Evolutionary conservation across 768 basidiomycete species (phyloP).

Genomic region (Megacollybia marginata): DNA sequence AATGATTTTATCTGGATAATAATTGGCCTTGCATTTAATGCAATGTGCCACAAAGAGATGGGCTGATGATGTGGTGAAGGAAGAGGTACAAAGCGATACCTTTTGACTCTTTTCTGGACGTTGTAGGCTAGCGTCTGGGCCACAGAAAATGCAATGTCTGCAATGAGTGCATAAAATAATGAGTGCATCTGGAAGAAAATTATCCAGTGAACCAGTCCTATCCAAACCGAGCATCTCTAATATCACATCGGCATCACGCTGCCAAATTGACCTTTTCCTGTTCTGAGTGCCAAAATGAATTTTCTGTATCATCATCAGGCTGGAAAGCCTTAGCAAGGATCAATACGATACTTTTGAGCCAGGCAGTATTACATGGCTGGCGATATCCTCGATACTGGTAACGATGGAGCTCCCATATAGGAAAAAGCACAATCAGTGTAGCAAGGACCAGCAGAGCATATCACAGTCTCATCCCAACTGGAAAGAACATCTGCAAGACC

Average conservation of each 20-base stretch:
- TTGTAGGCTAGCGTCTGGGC: constrained; percentile 1
- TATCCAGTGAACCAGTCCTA: neutral
- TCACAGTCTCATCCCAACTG: no score
- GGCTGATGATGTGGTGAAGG: constrained; percentile 1
- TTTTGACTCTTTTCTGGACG: constrained; percentile 1
- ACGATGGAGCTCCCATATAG: no score
- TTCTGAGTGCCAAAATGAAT: no score
- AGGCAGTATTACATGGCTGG: no score
- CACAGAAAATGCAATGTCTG: constrained; percentile 5
- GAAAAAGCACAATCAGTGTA: no score
- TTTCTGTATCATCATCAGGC: no score
- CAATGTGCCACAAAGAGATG: constrained; percentile 7
- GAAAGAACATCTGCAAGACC: no score
- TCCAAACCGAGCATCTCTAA: neutral
- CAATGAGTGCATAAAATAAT: constrained; percentile 2
- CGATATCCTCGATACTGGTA: no score
- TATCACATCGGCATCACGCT: neutral
- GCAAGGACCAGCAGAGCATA: no score
- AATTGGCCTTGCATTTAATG: constrained; percentile 9
- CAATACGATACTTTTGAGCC: no score
- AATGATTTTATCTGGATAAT: constrained; percentile 12
- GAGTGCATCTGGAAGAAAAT: neutral
- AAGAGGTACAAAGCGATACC: constrained; percentile 3
- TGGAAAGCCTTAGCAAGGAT: no score
- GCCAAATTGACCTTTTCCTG: no score